Conservation (phyloP, 306 rosid species). For the Elaeagnus macrophylla region DNA sequence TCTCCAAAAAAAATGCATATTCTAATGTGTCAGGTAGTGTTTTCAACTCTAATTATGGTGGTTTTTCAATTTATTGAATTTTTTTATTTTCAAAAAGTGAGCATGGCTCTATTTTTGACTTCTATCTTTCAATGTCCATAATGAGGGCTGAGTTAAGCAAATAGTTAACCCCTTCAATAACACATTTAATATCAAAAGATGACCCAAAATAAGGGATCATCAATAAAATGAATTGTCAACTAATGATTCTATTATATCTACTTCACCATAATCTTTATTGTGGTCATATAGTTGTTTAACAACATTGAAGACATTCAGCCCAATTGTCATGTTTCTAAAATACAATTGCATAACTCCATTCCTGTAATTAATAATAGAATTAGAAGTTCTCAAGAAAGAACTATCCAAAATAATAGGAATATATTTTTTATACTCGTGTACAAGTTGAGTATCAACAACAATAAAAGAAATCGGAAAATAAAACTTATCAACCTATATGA, state of each 20-base stretch:
- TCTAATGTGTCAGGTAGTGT: neutral
- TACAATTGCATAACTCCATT: neutral
- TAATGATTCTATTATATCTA: neutral
- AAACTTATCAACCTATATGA: neutral
- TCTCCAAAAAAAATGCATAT: slow-evolving; percentile 1
- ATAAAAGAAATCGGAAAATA: neutral
- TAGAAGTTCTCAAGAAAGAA: neutral
- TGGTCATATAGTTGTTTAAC: neutral
- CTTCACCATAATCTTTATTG: neutral
- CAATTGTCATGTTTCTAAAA: neutral
- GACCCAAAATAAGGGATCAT: neutral
- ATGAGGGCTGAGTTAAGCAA: neutral
- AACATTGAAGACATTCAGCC: neutral
- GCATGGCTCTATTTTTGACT: neutral
- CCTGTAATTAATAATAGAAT: neutral
- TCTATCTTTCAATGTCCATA: neutral
- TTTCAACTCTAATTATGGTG: slow-evolving; percentile 2
- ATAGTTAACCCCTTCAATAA: neutral
- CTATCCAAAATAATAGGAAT: neutral
- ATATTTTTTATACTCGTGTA: neutral
- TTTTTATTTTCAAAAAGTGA: neutral
- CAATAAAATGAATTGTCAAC: neutral
- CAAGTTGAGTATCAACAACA: neutral
- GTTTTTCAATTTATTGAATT: neutral
- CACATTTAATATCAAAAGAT: neutral